These are phyloP conservation scores for Aspergillus unguis DNA, from an alignment of 2,329 filamentous ascomycete genomes.

Conservation along the genomic window DNA sequence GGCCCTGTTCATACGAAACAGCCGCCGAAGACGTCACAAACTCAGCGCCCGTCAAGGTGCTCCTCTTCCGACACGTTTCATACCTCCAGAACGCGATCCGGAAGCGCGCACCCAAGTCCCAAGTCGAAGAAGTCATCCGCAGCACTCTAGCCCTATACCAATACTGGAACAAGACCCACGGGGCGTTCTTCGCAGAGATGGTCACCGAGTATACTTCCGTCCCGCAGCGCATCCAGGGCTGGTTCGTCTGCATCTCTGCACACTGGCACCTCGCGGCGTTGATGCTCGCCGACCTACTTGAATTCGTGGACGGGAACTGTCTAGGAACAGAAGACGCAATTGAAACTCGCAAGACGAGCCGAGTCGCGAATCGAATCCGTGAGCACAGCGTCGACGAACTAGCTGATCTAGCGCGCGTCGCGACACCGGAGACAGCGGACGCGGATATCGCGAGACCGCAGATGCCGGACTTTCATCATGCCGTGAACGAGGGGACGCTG, in stretches of 20 bases:
- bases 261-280: background rate
- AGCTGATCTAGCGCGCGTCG: background rate
- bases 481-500: background rate
- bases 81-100: background rate
- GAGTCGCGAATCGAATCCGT: background rate
- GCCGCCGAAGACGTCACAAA: background rate
- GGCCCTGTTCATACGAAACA: background rate
- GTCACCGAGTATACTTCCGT: background rate
- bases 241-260: background rate
- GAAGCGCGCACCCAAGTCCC: background rate
- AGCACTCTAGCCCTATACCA: background rate
- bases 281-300: background rate
- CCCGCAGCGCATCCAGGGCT: background rate
- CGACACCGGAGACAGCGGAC: background rate
- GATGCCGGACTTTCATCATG: background rate
- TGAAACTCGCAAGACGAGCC: fast-evolving
- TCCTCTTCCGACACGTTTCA: background rate
- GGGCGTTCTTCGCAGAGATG: background rate
- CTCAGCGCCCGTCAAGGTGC: background rate
- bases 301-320: background rate
- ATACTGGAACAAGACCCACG: background rate
- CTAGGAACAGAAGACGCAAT: background rate
- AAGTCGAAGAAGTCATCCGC: background rate
- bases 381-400: background rate
- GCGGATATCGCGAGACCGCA: background rate